phyloP scores from a whole-genome alignment of 1,139 yeast species.

The Hansenula lynferdii region DNA sequence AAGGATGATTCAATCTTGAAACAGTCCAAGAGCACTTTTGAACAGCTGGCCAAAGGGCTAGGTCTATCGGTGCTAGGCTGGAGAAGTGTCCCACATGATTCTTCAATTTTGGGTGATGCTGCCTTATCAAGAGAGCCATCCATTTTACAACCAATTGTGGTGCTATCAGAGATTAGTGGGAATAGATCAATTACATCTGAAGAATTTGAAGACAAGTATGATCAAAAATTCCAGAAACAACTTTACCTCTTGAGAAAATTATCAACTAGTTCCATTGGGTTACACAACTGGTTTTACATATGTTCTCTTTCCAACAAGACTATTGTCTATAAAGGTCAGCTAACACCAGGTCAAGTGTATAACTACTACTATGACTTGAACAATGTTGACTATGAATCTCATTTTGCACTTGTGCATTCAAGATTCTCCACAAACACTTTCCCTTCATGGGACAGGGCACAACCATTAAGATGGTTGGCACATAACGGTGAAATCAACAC shows the following conservation, averaged over 20 bases:
- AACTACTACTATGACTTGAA: constrained; percentile 90
- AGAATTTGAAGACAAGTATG: constrained; percentile 53
- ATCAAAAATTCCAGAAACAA: constrained; percentile 73
- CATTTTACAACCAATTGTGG: constrained; percentile 84
- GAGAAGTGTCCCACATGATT: constrained; percentile 96
- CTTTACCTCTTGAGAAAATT: constrained; percentile 85
- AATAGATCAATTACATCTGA: constrained; percentile 32
- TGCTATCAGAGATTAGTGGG: constrained; percentile 55
- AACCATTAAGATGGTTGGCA: constrained; percentile 95
- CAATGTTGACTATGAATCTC: constrained; percentile 91
- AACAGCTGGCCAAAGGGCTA: constrained; percentile 67
- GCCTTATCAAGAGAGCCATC: constrained; percentile 91
- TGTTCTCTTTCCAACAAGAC: constrained; percentile 87
- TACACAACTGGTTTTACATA: constrained; percentile 96
- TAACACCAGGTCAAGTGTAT: constrained; percentile 95
- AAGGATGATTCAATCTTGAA: constrained; percentile 58
- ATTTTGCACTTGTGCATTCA: constrained; percentile 94
- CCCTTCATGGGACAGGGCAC: constrained; percentile 99
- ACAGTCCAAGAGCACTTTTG: constrained; percentile 72
- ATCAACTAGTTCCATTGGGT: constrained; percentile 84
- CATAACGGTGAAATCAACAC: constrained; percentile 99
- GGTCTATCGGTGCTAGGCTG: constrained; percentile 87
- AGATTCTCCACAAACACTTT: constrained; percentile 97
- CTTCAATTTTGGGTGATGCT: constrained; percentile 90
- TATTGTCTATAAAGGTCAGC: constrained; percentile 96